These are phyloP conservation scores for Pulveroboletus sp. DNA, from an alignment of 768 basidiomycete species.

Conservation along the genomic window DNA sequence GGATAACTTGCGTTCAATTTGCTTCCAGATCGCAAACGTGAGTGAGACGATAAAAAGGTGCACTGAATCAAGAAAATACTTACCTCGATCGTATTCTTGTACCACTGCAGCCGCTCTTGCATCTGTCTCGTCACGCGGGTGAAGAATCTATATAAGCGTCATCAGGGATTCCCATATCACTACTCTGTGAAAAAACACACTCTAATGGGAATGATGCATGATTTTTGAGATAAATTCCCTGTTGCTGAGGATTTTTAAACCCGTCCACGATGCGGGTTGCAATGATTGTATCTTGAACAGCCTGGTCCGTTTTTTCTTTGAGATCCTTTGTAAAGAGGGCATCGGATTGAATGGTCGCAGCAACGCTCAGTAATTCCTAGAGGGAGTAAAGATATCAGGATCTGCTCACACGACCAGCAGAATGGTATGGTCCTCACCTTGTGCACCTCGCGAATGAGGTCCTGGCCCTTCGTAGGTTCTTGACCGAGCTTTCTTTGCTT, in stretches of 20 bases:
- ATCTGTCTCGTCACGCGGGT: constrained; percentile 66
- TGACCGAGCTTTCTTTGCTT: constrained; percentile 72
- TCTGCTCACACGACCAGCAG: background rate
- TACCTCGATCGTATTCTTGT: constrained; percentile 78
- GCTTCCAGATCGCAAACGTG: constrained; percentile 7
- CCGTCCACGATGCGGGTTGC: constrained; percentile 76
- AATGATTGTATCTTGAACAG: constrained; percentile 75
- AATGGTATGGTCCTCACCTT: constrained; percentile 42
- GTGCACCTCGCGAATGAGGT: constrained; percentile 59
- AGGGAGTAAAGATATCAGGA: background rate
- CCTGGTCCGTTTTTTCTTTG: constrained; percentile 69
- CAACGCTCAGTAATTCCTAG: constrained; percentile 62
- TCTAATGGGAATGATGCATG: constrained; percentile 80
- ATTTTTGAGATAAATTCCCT: constrained; percentile 66
- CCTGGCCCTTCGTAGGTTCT: constrained; percentile 69
- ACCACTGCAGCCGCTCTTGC: constrained; percentile 68
- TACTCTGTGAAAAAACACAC: constrained; percentile 38
- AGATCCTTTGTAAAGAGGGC: constrained; percentile 62
- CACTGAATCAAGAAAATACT: constrained; percentile 4
- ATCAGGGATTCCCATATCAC: background rate
- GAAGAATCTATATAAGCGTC: constrained; percentile 51
- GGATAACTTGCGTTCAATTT: constrained; percentile 77
- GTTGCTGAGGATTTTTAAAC: constrained; percentile 69
- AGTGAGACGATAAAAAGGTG: background rate
- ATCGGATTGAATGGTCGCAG: constrained; percentile 63